These are phyloP conservation scores for Aristolochia fimbriata DNA, from an alignment of 164 flowering plant species.

Conservation along the genomic window DNA sequence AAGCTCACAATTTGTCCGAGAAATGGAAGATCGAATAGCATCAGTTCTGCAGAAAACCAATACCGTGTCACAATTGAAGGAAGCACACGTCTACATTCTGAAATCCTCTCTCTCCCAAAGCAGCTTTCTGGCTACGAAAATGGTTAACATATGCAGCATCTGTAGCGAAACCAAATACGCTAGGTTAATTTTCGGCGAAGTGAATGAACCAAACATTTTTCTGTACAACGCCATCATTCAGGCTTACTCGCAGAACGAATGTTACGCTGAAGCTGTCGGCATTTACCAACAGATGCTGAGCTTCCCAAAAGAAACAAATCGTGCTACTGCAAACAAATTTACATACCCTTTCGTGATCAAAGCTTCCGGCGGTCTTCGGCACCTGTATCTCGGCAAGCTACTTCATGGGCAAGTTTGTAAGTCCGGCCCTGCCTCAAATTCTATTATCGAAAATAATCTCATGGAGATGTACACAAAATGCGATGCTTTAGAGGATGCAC, in stretches of 20 bases:
- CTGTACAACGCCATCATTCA: constrained; percentile 57
- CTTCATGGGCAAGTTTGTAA: constrained; percentile 55
- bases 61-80: constrained; percentile 29
- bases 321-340: constrained; percentile 41
- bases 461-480: constrained; percentile 62
- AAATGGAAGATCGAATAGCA: constrained; percentile 43
- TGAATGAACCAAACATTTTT: constrained; percentile 47
- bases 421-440: constrained; percentile 26
- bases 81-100: constrained; percentile 45
- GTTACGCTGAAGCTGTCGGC: constrained; percentile 8
- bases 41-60: constrained; percentile 37
- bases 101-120: constrained; percentile 45
- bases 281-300: constrained; percentile 39
- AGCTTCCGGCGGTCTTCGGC: constrained; percentile 36
- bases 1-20: constrained; percentile 20
- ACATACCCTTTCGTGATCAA: constrained; percentile 60
- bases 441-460: constrained; percentile 35
- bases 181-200: constrained; percentile 33
- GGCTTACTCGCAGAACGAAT: constrained; percentile 33
- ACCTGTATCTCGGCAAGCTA: constrained; percentile 35
- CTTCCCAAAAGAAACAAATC: constrained; percentile 6
- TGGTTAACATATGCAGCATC: constrained; percentile 44
- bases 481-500: constrained; percentile 31
- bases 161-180: constrained; percentile 34
- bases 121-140: constrained; percentile 61